These are phyloP conservation scores for Globisporangium irregulare DNA, from an alignment of 352 stramenopile species.

Conservation along the genomic window DNA sequence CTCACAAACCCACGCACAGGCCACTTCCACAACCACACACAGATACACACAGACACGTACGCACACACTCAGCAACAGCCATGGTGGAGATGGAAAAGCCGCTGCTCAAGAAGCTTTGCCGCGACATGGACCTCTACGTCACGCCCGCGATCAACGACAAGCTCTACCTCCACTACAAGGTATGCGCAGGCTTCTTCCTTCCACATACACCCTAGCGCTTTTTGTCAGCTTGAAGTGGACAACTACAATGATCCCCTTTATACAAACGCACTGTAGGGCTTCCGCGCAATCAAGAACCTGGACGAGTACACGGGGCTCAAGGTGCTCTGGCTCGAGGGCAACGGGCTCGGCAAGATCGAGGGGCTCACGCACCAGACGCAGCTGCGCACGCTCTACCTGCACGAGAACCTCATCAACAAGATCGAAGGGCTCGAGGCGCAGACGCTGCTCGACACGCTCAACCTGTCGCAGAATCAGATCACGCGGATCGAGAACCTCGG, in stretches of 20 bases:
- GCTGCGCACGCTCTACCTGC: slow-evolving; percentile 91
- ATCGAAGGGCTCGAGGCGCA: slow-evolving; percentile 82
- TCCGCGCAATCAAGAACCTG: slow-evolving; percentile 91
- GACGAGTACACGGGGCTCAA: slow-evolving; percentile 94
- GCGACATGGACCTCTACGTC: slow-evolving; percentile 89
- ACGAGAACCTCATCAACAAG: slow-evolving; percentile 95
- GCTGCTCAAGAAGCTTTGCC: slow-evolving; percentile 87
- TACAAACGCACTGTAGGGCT: slow-evolving; percentile 47
- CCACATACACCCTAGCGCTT: not conserved
- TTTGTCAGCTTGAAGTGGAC: not conserved
- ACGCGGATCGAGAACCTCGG: slow-evolving; percentile 69
- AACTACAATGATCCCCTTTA: not conserved
- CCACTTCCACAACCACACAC: not conserved
- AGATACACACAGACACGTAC: not conserved
- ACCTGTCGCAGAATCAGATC: slow-evolving; percentile 84
- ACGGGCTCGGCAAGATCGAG: slow-evolving; percentile 89
- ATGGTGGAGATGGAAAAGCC: slow-evolving; percentile 90
- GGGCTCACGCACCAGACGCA: slow-evolving; percentile 84
- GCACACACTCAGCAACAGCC: slow-evolving; percentile 4
- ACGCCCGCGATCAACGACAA: slow-evolving; percentile 94
- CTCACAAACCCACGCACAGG: not conserved
- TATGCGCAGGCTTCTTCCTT: slow-evolving; percentile 3
- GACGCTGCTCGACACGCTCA: slow-evolving; percentile 64
- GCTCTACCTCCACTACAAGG: slow-evolving; percentile 96
- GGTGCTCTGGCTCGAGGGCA: slow-evolving; percentile 94